Evolutionary conservation across 371 early-diverging fungal species (phyloP), one percentile per base, ranked within the genome.

Genomic region (Lichtheimia ornata): DNA sequence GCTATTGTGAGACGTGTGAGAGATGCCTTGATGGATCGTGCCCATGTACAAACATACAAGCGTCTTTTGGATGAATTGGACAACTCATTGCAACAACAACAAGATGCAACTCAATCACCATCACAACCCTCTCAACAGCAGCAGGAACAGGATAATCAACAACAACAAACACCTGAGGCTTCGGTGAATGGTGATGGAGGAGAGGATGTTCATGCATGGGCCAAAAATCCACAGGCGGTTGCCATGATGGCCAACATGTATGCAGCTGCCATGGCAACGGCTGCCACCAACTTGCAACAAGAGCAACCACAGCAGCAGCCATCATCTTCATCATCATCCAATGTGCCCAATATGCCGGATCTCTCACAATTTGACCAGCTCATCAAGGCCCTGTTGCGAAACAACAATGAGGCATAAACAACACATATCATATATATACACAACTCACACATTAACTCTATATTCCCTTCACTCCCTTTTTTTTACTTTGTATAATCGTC

Each of bases 1-100:
- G 70, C 78, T 2, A 67, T 94, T 53, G 90, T 91, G 11, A 90
- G 88, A 43, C 78, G 85, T 30, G 84, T 92, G 62, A 84, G 84
- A 43, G 59, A 67, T 0, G 70, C 74, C 4, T 56, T 88, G 11
- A 56, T 69, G 7, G 85, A 85, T 49, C 61, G 61, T 14, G 72
- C 89, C 22, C 82, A 83, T 28, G 79, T 85, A n/a, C 86, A 84
- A 58, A 90, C 87, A 27, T 92, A 92, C 71, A 87, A 87, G 65
- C 77, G 88, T 24, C 74, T 94, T 18, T 44, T 89, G 59, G 92
- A 94, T 47, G 92, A 94, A 60, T 61, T 89, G 41, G 53, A 57
- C 11, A 9, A 12, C n/a, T 30, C 25, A 1, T 18, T 41, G 14
- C 51, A 56, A 14, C 25, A 56, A 14, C 25, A 17, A 5, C 22